These are phyloP conservation scores for Neurospora terricola DNA, from an alignment of 495 filamentous ascomycete genomes.

Conservation along the genomic window DNA sequence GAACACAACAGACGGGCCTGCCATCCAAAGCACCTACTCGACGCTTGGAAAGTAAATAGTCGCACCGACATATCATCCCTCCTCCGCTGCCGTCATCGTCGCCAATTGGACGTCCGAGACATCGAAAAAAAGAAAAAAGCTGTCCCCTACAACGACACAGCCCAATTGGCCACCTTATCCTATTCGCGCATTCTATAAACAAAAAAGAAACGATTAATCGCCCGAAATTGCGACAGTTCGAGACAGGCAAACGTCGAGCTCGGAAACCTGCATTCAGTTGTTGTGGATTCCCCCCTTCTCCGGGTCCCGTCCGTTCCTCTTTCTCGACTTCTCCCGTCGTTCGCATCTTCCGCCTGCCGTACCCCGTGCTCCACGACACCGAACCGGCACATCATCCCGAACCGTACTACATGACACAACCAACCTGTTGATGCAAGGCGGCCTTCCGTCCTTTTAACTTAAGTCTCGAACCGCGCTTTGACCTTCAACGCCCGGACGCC, in stretches of 20 bases:
- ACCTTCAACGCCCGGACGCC: not conserved
- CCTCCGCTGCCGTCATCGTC: not conserved
- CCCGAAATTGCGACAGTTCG: not conserved
- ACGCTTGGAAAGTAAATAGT: not conserved
- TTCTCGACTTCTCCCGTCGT: not conserved
- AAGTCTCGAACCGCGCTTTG: not conserved
- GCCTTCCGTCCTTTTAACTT: not conserved
- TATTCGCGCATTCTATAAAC: not conserved
- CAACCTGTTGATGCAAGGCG: not conserved
- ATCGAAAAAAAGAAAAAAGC: not conserved
- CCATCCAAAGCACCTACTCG: too few relatives aligned
- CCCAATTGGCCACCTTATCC: not conserved
- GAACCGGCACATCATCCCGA: not conserved
- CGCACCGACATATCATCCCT: not conserved
- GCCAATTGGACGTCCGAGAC: not conserved
- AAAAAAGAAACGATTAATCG: not conserved
- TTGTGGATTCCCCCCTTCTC: not conserved
- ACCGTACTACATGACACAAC: not conserved
- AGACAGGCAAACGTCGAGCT: not conserved
- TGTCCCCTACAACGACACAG: not conserved
- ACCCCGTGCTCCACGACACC: not conserved
- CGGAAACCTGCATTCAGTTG: not conserved
- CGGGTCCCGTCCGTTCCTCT: not conserved
- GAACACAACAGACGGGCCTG: not conserved
- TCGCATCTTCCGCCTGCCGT: not conserved